phyloP scores from a whole-genome alignment of 768 basidiomycete genomes.

The Glaciozyma martinii region DNA sequence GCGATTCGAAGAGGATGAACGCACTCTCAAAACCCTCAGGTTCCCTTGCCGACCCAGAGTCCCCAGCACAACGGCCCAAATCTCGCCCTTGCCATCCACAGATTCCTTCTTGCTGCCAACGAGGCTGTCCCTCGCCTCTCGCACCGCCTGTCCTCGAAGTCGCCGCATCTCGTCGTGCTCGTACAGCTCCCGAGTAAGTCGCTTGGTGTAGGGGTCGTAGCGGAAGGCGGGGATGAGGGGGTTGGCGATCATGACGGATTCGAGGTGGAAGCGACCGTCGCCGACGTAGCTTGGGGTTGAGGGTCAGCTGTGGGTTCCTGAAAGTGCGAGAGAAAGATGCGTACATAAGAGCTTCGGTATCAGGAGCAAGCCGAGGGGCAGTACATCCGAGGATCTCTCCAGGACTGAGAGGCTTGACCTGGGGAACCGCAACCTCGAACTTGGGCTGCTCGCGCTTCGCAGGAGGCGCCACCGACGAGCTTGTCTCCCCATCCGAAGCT shows the following conservation, averaged over 20 bases:
- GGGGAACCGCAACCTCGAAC: slow-evolving; percentile 69
- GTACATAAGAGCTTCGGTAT: slow-evolving; percentile 85
- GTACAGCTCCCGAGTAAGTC: slow-evolving; percentile 84
- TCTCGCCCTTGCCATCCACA: slow-evolving; percentile 10
- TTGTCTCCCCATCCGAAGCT: background rate
- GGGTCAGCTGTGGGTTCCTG: background rate
- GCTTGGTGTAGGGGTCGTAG: slow-evolving; percentile 97
- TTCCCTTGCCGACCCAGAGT: slow-evolving; percentile 92
- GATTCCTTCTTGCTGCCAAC: background rate
- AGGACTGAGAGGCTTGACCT: slow-evolving; percentile 84
- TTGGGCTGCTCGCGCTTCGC: slow-evolving; percentile 45
- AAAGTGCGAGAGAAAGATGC: slow-evolving; percentile 34
- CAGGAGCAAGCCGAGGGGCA: slow-evolving; percentile 60
- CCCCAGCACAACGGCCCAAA: slow-evolving; percentile 87
- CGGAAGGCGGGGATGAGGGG: slow-evolving; percentile 88
- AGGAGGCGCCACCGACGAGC: background rate
- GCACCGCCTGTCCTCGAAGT: slow-evolving; percentile 65
- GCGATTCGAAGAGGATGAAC: slow-evolving; percentile 6
- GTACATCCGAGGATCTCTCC: slow-evolving; percentile 97
- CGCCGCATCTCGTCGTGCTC: slow-evolving; percentile 78
- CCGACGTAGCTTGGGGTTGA: slow-evolving; percentile 59
- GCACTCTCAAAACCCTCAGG: slow-evolving; percentile 71
- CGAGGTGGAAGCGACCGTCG: slow-evolving; percentile 95
- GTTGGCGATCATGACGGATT: slow-evolving; percentile 99
- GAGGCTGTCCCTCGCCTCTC: slow-evolving; percentile 56